Percentiles rank a stretch among this genome's conserved stretches.
Conservation (phyloP, 352 stramenopile species). For the Globisporangium irregulare region DNA sequence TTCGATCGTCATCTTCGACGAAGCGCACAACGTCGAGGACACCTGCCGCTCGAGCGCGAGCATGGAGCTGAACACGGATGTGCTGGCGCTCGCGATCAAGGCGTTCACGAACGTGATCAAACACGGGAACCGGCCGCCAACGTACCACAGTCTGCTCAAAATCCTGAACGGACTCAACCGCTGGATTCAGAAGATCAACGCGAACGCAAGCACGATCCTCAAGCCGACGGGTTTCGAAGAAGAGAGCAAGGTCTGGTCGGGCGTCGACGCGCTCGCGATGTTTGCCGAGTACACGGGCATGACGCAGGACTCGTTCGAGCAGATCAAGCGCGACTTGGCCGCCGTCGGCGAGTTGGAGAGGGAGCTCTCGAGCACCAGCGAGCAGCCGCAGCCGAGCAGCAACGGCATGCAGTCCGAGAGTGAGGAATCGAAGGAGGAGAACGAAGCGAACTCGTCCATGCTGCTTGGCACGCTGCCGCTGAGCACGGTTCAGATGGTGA, state of each 20-base stretch:
- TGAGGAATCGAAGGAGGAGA: conserved; percentile 23
- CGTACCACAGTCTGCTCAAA: conserved; percentile 47
- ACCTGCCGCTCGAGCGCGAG: conserved; percentile 78
- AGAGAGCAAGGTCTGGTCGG: conserved; percentile 70
- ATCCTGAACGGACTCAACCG: conserved; percentile 60
- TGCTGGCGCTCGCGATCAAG: conserved; percentile 47
- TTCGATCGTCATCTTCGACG: conserved; percentile 79
- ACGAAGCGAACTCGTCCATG: conserved; percentile 14
- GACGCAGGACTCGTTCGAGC: conserved; percentile 40
- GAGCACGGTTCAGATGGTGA: conserved; percentile 51
- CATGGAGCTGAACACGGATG: conserved; percentile 60
- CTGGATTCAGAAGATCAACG: conserved; percentile 51
- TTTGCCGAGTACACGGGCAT: conserved; percentile 60
- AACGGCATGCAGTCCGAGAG: conserved; percentile 17
- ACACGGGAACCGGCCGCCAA: conserved; percentile 44
- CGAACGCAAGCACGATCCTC: conserved; percentile 41
- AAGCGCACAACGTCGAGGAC: conserved; percentile 88
- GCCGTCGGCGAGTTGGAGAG: conserved; percentile 58
- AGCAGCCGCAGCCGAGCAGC: conserved; percentile 22
- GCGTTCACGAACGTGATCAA: conserved; percentile 71
- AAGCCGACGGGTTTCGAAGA: conserved; percentile 62
- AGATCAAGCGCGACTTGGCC: conserved; percentile 41
- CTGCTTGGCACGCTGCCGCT: conserved; percentile 54
- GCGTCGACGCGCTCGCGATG: conserved; percentile 63
- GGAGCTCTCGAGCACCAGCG: conserved; percentile 32